A percentile compares a stretch with the other conserved stretches of the same genome.
Conservation (phyloP, 2,329 filamentous ascomycete species). For the Cercospora sp. region DNA sequence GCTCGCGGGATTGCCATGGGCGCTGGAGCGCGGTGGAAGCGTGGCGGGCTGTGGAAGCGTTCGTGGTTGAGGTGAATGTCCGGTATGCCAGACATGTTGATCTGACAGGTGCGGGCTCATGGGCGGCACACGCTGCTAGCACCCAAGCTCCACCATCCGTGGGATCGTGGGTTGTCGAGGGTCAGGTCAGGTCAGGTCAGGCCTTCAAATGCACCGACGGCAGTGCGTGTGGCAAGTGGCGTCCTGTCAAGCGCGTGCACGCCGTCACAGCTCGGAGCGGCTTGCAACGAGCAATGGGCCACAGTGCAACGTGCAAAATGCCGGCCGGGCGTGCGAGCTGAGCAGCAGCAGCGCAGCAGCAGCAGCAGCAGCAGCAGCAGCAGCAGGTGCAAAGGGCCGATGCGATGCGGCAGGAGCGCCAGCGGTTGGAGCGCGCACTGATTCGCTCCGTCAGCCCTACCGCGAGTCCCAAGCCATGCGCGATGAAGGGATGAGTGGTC, state of each 20-base stretch:
- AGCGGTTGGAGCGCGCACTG: slow-evolving; percentile 16
- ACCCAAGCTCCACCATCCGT: slow-evolving; percentile 20
- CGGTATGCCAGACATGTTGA: slow-evolving; percentile 32
- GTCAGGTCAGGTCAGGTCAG: background rate
- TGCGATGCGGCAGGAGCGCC: slow-evolving; percentile 20
- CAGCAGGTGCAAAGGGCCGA: slow-evolving; percentile 15
- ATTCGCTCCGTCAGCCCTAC: slow-evolving; percentile 27
- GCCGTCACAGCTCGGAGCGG: background rate
- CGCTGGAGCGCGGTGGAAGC: slow-evolving; percentile 47
- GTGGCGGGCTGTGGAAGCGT: slow-evolving; percentile 41
- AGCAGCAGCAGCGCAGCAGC: slow-evolving; percentile 23
- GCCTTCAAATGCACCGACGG: background rate
- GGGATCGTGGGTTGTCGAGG: background rate
- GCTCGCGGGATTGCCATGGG: slow-evolving; percentile 65
- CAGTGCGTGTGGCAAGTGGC: background rate
- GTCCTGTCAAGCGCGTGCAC: slow-evolving; percentile 2
- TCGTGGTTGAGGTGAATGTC: slow-evolving; percentile 42
- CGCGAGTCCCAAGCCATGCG: slow-evolving; percentile 20
- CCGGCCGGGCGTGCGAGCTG: slow-evolving; percentile 8
- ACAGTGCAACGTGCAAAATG: slow-evolving; percentile 2
- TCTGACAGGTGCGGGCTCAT: slow-evolving; percentile 17
- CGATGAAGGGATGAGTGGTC: slow-evolving; percentile 18
- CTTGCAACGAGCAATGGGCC: slow-evolving; percentile 7
- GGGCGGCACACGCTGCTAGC: slow-evolving; percentile 10
- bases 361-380: slow-evolving; percentile 20